phyloP scores from a whole-genome alignment of 2,329 filamentous ascomycete genomes.

The Balansia obtecta region DNA sequence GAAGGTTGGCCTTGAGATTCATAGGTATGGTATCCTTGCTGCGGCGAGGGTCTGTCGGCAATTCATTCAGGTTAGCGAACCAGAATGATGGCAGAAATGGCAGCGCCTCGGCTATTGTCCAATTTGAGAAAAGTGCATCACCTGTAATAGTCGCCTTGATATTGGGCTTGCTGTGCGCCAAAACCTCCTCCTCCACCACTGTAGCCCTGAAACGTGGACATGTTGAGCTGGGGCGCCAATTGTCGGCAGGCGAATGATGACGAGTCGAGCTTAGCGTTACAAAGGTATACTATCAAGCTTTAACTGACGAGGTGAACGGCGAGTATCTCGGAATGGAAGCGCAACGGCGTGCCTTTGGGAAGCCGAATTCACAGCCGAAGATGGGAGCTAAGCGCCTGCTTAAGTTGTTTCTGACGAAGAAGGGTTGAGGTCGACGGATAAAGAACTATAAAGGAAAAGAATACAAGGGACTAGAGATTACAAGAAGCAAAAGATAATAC shows the following conservation, averaged over 20 bases:
- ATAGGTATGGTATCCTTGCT: constrained; percentile 23
- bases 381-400: not conserved
- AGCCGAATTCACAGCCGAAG: not conserved
- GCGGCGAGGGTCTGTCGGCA: constrained; percentile 5
- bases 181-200: constrained; percentile 30
- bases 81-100: not conserved
- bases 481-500: not conserved
- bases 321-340: not conserved
- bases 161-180: constrained; percentile 26
- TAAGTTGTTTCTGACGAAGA: not conserved
- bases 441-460: not conserved
- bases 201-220: constrained; percentile 53
- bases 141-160: constrained; percentile 20
- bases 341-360: not conserved
- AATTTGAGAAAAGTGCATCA: constrained; percentile 1
- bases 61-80: not conserved
- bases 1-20: constrained; percentile 33
- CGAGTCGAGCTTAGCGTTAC: not conserved
- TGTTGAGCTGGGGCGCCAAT: constrained; percentile 17
- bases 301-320: not conserved
- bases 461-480: not conserved
- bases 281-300: not conserved
- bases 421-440: not conserved
- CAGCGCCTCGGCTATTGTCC: not conserved
- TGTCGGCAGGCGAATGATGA: not conserved